Evolutionary conservation across 1,139 yeast genomes (phyloP).

Genomic region (Insectozyma bohioensis): DNA sequence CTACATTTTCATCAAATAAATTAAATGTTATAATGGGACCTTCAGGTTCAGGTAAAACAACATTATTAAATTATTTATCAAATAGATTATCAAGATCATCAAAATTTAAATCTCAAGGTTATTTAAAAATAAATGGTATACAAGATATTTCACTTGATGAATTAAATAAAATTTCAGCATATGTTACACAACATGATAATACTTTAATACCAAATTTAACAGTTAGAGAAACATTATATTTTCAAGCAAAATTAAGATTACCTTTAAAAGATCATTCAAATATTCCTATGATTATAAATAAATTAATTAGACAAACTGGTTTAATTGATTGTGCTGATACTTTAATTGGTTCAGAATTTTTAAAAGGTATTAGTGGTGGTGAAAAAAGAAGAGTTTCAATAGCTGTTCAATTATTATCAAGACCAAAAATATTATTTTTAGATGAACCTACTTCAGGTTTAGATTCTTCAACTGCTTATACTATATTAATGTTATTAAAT

Average conservation of each 20-base stretch:
- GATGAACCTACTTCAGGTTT: constrained; percentile 90
- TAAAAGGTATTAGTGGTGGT: constrained; percentile 79
- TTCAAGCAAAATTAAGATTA: constrained; percentile 65
- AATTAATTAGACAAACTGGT: constrained; percentile 61
- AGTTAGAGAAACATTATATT: constrained; percentile 66
- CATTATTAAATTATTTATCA: constrained; percentile 63
- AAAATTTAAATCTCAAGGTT: constrained; percentile 20
- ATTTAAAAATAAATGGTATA: constrained; percentile 20
- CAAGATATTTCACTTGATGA: constrained; percentile 39
- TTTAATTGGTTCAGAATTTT: constrained; percentile 64
- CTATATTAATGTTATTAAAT: constrained; percentile 61
- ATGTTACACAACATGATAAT: constrained; percentile 75
- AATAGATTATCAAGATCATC: constrained; percentile 52
- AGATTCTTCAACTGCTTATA: constrained; percentile 72
- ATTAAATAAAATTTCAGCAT: constrained; percentile 51
- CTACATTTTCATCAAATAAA: constrained; percentile 53
- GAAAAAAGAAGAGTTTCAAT: constrained; percentile 77
- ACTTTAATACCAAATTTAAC: constrained; percentile 64
- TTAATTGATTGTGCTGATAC: constrained; percentile 72
- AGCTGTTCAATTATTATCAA: constrained; percentile 67
- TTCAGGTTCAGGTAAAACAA: constrained; percentile 78
- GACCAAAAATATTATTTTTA: constrained; percentile 63
- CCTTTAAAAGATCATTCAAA: constrained; percentile 27
- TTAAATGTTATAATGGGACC: constrained; percentile 83
- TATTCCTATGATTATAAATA: constrained; percentile 38